phyloP scores from a whole-genome alignment of 2,329 filamentous ascomycete genomes.

The Epichloe amarillans region DNA sequence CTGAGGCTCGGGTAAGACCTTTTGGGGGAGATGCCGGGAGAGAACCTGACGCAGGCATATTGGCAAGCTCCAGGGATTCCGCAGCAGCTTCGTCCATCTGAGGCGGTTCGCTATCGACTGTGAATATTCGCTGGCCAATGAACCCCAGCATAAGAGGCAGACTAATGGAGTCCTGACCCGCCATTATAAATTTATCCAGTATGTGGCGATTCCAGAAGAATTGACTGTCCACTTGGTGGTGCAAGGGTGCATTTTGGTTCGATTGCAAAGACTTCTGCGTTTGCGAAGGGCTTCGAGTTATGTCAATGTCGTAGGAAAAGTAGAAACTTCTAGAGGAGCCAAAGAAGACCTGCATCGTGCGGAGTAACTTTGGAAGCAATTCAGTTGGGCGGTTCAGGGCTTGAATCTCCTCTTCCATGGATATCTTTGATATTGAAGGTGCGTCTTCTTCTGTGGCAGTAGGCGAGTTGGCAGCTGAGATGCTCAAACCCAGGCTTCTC shows the following conservation, averaged over 20 bases:
- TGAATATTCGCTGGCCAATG: constrained; percentile 73
- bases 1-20: constrained; percentile 15
- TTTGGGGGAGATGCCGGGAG: constrained; percentile 12
- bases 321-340: constrained; percentile 75
- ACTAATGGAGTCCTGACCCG: constrained; percentile 56
- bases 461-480: constrained; percentile 13
- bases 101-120: constrained; percentile 49
- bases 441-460: constrained; percentile 9
- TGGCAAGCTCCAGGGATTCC: constrained; percentile 33
- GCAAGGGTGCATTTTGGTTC: constrained; percentile 38
- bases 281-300: constrained; percentile 53
- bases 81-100: constrained; percentile 34
- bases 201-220: constrained; percentile 90
- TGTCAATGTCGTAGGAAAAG: constrained; percentile 88
- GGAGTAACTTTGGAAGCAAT: constrained; percentile 71
- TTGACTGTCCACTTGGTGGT: constrained; percentile 58
- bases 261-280: constrained; percentile 16
- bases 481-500: constrained; percentile 55
- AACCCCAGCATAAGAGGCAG: constrained; percentile 90
- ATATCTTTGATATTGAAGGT: constrained; percentile 13
- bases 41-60: constrained; percentile 20
- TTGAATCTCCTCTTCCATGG: constrained; percentile 27
- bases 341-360: constrained; percentile 75
- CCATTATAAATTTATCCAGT: constrained; percentile 57
- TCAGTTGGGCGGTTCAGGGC: constrained; percentile 19